Evolutionary conservation across 768 basidiomycete genomes (phyloP).

Genomic region (Lyophyllum semitale): DNA sequence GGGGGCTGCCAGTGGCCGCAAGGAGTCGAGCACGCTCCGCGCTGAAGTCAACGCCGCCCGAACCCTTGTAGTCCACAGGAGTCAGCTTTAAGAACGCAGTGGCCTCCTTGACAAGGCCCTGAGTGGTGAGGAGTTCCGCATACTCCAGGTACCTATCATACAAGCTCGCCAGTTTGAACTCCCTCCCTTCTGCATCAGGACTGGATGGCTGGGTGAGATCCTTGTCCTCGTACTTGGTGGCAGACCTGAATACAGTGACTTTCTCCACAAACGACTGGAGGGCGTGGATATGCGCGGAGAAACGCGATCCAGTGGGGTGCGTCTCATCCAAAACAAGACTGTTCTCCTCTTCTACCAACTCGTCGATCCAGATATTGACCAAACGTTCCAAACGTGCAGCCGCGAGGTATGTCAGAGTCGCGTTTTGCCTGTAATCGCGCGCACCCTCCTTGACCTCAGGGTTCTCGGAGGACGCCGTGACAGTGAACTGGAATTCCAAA

Average conservation of each 20-base stretch:
- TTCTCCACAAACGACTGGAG: conserved; percentile 96
- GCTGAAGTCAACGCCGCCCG: conserved; percentile 39
- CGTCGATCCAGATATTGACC: conserved; percentile 90
- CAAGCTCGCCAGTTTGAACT: conserved; percentile 81
- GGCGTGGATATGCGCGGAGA: conserved; percentile 81
- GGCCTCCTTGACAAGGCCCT: conserved; percentile 87
- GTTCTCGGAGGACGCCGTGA: conserved; percentile 53
- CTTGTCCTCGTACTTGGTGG: conserved; percentile 75
- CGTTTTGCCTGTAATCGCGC: conserved; percentile 73
- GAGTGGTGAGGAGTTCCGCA: conserved; percentile 86
- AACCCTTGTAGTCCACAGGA: conserved; percentile 76
- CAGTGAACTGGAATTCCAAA: conserved; percentile 80
- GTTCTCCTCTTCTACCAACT: conserved; percentile 84
- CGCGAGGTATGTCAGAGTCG: conserved; percentile 91
- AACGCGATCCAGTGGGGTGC: conserved; percentile 51
- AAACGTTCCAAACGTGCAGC: conserved; percentile 86
- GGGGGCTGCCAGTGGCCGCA: conserved; percentile 27
- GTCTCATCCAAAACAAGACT: conserved; percentile 41
- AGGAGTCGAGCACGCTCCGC: conserved; percentile 41
- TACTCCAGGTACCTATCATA: conserved; percentile 98
- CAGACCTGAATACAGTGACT: conserved; percentile 90
- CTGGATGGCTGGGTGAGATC: conserved; percentile 54
- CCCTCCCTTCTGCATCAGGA: conserved; percentile 48
- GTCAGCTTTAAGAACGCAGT: conserved; percentile 77
- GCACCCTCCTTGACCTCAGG: conserved; percentile 43